phyloP scores from a whole-genome alignment of 768 basidiomycete genomes.

The Mycena venus region DNA sequence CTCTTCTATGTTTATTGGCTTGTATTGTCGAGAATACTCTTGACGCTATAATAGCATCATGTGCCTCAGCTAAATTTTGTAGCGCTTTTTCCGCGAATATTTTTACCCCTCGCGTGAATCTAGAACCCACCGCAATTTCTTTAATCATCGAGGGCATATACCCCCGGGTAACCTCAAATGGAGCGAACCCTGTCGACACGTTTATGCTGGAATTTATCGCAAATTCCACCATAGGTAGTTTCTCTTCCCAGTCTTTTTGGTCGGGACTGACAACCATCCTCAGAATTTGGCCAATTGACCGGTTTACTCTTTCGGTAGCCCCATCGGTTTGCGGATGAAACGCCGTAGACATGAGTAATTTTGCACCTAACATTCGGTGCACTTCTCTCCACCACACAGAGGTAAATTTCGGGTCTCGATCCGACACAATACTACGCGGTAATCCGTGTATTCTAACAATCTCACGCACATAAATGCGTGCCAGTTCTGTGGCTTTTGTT shows the following conservation, averaged over 20 bases:
- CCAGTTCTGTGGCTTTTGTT: no score
- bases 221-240: neutral
- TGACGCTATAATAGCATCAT: neutral
- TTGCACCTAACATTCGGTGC: no score
- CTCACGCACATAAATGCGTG: no score
- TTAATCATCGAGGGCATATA: neutral
- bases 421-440: no score
- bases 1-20: neutral
- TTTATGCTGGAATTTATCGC: neutral
- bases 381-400: no score
- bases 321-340: no score
- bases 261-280: conserved; percentile 15
- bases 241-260: conserved; percentile 12
- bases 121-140: no score
- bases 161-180: neutral
- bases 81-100: neutral
- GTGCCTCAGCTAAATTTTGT: neutral
- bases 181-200: neutral
- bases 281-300: no score
- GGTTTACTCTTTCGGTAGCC: no score
- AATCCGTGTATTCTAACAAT: no score
- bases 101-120: neutral
- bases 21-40: neutral
- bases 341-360: no score
- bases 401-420: no score